Conservation (phyloP, 345 rosid genomes). For the Boechera stricta region DNA sequence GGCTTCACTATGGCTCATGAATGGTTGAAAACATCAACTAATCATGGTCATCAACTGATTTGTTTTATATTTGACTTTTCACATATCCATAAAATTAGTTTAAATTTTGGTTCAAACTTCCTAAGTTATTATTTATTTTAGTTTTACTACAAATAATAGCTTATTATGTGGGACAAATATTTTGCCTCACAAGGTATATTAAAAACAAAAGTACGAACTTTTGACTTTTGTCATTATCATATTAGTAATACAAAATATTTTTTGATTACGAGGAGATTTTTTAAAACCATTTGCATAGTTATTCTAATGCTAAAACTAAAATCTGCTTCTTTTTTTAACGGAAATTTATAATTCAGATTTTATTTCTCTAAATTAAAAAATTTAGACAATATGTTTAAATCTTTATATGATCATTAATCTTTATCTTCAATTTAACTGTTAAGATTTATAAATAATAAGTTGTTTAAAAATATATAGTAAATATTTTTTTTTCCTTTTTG, state of each 20-base stretch:
- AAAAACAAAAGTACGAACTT: too few relatives aligned
- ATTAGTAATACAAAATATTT: too few relatives aligned
- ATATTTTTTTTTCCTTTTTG: background rate
- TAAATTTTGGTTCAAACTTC: too few relatives aligned
- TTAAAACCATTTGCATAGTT: too few relatives aligned
- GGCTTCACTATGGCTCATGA: constrained; percentile 11
- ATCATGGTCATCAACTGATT: background rate
- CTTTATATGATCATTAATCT: background rate
- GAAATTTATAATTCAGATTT: too few relatives aligned
- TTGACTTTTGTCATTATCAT: too few relatives aligned
- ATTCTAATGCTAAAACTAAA: background rate
- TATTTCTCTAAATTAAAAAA: too few relatives aligned
- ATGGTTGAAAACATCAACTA: too few relatives aligned
- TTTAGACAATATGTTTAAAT: too few relatives aligned
- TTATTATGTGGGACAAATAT: too few relatives aligned
- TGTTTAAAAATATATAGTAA: background rate
- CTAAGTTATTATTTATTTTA: background rate
- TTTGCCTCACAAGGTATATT: too few relatives aligned
- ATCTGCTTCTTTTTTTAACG: background rate
- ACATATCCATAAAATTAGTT: background rate
- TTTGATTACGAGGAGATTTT: too few relatives aligned
- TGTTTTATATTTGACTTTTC: background rate
- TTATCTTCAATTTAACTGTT: background rate
- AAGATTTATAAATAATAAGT: background rate
- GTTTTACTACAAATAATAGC: background rate